Evolutionary conservation across 371 early-diverging fungal genomes (phyloP).

Genomic region (Nematocida sp.): DNA sequence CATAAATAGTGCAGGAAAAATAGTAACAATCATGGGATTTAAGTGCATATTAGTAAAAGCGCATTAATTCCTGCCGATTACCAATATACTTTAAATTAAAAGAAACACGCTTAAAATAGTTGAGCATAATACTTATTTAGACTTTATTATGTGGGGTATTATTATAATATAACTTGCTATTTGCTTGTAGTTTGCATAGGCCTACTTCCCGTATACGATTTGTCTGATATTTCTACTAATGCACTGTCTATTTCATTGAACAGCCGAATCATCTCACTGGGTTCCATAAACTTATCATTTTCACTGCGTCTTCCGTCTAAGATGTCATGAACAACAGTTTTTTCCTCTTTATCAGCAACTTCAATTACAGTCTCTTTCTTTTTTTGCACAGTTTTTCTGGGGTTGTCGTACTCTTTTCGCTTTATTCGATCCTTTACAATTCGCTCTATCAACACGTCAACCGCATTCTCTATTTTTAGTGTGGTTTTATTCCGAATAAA

Average conservation of each 20-base stretch:
- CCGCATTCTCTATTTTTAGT: slow-evolving; percentile 36
- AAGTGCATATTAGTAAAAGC: too few relatives aligned
- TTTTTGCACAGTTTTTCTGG: slow-evolving; percentile 10
- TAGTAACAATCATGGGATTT: too few relatives aligned
- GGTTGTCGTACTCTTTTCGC: slow-evolving; percentile 50
- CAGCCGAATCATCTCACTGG: slow-evolving; percentile 28
- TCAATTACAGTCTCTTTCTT: slow-evolving; percentile 19
- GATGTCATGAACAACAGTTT: slow-evolving; percentile 32
- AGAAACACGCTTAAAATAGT: too few relatives aligned
- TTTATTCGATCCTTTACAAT: slow-evolving; percentile 41
- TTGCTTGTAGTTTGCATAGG: slow-evolving; percentile 18
- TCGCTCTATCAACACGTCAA: slow-evolving; percentile 19
- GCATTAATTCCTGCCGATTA: too few relatives aligned
- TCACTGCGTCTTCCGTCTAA: slow-evolving; percentile 41
- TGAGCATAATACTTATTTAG: too few relatives aligned
- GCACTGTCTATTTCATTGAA: slow-evolving; percentile 51
- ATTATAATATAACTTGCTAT: neutral
- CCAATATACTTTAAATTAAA: too few relatives aligned
- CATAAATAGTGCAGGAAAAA: too few relatives aligned
- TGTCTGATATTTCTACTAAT: slow-evolving; percentile 28
- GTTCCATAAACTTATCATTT: slow-evolving; percentile 57
- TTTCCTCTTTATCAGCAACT: neutral
- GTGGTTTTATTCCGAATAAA: slow-evolving; percentile 39
- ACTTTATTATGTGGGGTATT: too few relatives aligned
- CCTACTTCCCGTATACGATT: slow-evolving; percentile 16